Base-by-base conservation (phyloP, 441 rosid species). In the Erodium moschatum region DNA sequence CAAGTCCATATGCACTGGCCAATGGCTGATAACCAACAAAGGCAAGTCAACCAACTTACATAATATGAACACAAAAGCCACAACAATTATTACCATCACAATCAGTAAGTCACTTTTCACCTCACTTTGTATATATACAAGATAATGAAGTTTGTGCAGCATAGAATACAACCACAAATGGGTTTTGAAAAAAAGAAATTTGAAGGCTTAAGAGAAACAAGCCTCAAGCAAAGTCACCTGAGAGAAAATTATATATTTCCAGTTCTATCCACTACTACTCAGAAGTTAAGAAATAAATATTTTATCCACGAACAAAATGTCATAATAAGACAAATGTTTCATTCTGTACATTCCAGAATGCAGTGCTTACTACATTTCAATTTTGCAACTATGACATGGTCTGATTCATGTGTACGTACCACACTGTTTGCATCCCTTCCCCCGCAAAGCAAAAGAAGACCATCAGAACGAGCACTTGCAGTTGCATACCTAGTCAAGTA, bases 381-480 rank as follows among this genome's bases (percentile, higher is more conserved):
- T 58, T 58, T 58, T 58, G 11, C 27, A 18, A 58, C 63, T 12
- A 58, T 58, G 8, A 58, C 15, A 58, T 58, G 63, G 13, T 19
- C 29, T 58, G 27, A 58, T 58, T 19, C 27, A 13, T n/a, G 58
- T 15, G 15, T 11, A 7, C 97, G 83, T 74, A 94, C 99, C 93
- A 94, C 97, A 78, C 97, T 89, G 72, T 80, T 94, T 20, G 89
- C 86, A 86, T 94, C 99, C 70, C 97, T 86, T 77, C 99, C 99
- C 61, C 98, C 98, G 81, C 98, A 94, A 70, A 94, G 98, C 75
- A 94, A 79, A 74, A 94, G 98, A 81, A 94, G 97, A 70, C 98
- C 98, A 79, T 94, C 97, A 72, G 98, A 91, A 38, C 97, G 89
- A 19, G 98, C 98, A 84, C 98, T 89, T 80, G 97, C 98, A 69